These are phyloP conservation scores for Aureobasidium sp. DNA, from an alignment of 2,329 filamentous ascomycete genomes.

Conservation along the genomic window DNA sequence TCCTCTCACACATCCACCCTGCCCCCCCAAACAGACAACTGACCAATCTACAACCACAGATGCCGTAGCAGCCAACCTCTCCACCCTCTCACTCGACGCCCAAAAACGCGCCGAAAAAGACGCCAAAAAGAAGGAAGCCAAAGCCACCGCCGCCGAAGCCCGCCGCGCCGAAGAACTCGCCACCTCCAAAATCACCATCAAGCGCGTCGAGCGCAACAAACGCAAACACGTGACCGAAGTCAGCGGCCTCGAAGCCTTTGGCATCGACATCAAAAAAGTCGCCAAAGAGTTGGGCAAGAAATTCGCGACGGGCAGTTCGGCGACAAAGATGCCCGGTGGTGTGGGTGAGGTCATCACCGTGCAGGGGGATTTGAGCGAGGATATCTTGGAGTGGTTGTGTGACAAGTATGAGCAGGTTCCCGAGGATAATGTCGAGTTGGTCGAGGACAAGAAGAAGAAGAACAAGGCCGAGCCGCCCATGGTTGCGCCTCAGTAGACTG, in stretches of 20 bases:
- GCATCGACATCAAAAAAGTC: constrained; percentile 87
- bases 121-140: constrained; percentile 91
- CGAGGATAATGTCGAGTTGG: constrained; percentile 86
- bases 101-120: constrained; percentile 95
- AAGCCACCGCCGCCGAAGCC: constrained; percentile 78
- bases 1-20: background rate
- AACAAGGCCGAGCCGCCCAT: background rate
- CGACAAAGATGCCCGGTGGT: constrained; percentile 74
- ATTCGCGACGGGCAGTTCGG: constrained; percentile 87
- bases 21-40: background rate
- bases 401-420: constrained; percentile 87
- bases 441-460: constrained; percentile 97
- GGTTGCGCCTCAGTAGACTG: constrained; percentile 1
- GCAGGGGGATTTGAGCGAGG: constrained; percentile 91
- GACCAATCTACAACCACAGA: constrained; percentile 19
- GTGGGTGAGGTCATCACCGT: constrained; percentile 82
- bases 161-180: constrained; percentile 77
- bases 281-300: constrained; percentile 94
- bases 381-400: constrained; percentile 82
- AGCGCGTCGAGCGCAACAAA: constrained; percentile 97
- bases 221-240: constrained; percentile 93
- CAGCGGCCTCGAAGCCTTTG: constrained; percentile 82
- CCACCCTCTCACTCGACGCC: constrained; percentile 77
- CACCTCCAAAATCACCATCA: constrained; percentile 76
- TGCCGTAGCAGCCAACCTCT: constrained; percentile 73